phyloP scores from a whole-genome alignment of 345 rosid genomes.

The Gossypium rotundifolium region DNA sequence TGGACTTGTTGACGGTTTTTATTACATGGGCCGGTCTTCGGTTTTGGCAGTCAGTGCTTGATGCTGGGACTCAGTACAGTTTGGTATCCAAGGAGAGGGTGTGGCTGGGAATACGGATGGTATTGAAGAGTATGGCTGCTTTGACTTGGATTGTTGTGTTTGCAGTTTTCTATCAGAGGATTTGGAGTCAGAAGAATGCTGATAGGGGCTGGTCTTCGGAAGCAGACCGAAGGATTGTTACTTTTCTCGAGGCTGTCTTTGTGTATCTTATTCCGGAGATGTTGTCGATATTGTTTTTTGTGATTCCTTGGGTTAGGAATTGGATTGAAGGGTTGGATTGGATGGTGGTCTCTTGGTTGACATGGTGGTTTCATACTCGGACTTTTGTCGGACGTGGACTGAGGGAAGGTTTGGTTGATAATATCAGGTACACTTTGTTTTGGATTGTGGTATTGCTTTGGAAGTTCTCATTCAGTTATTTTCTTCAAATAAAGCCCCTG shows the following conservation, averaged over 20 bases:
- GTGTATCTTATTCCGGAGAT: conserved; percentile 71
- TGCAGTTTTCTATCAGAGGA: conserved; percentile 63
- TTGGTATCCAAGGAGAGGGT: conserved; percentile 60
- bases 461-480: conserved; percentile 77
- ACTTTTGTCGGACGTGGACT: conserved; percentile 83
- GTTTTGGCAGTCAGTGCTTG: conserved; percentile 66
- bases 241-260: conserved; percentile 59
- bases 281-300: conserved; percentile 58
- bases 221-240: conserved; percentile 48
- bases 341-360: conserved; percentile 46
- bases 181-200: conserved; percentile 70
- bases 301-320: conserved; percentile 82
- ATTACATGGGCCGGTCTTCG: conserved; percentile 78
- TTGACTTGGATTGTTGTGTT: conserved; percentile 69
- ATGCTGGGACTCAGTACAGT: conserved; percentile 83
- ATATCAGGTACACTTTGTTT: conserved; percentile 65
- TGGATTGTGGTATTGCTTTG: conserved; percentile 56
- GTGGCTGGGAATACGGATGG: conserved; percentile 67
- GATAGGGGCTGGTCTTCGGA: conserved; percentile 53
- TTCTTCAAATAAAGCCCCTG: conserved; percentile 71
- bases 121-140: conserved; percentile 61
- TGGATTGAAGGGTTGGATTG: conserved; percentile 65
- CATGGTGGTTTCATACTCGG: conserved; percentile 90
- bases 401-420: conserved; percentile 80
- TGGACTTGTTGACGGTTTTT: conserved; percentile 66